A percentile compares a stretch with the other conserved stretches of the same genome.
Evolutionary conservation across 495 filamentous ascomycete genomes (phyloP).

Genomic region (Xylaria intraflava): DNA sequence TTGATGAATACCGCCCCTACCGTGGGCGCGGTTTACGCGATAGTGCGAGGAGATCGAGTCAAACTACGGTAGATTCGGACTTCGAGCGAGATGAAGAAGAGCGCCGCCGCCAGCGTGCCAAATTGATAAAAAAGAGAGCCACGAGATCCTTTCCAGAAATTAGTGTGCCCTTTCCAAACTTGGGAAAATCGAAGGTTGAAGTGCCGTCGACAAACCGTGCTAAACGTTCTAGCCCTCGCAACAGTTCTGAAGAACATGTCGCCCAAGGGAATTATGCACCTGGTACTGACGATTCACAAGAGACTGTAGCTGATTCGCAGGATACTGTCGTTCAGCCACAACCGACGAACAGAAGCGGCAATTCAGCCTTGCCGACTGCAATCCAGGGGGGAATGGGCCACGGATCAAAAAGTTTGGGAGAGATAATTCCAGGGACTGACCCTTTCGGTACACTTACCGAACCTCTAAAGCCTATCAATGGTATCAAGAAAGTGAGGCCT

Average conservation of each 20-base stretch:
- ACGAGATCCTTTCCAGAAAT: conserved; percentile 31
- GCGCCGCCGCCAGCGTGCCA: conserved; percentile 21
- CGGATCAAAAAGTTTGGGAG: conserved; percentile 7
- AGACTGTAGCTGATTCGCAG: conserved; percentile 31
- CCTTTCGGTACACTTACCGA: conserved; percentile 19
- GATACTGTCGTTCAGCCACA: conserved; percentile 10
- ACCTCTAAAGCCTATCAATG: conserved; percentile 13
- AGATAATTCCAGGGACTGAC: conserved; percentile 35
- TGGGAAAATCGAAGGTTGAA: conserved; percentile 26
- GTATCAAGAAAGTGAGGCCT: conserved; percentile 17
- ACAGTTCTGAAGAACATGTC: conserved; percentile 16
- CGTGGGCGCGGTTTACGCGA: conserved; percentile 15
- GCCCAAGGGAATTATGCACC: conserved; percentile 13
- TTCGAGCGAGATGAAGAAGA: conserved; percentile 19
- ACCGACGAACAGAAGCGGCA: not conserved
- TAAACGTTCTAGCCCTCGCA: conserved; percentile 11
- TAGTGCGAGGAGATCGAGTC: conserved; percentile 14
- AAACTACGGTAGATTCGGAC: conserved; percentile 8
- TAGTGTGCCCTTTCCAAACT: conserved; percentile 25
- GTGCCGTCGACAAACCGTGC: conserved; percentile 34
- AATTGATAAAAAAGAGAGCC: conserved; percentile 29
- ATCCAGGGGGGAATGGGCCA: conserved; percentile 1
- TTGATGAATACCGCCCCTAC: conserved; percentile 19
- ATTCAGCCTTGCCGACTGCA: not conserved
- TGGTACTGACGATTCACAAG: conserved; percentile 16